A percentile compares a stretch with the other conserved stretches of the same genome.
These are phyloP conservation scores for Blastobotrys illinoisensis DNA, from an alignment of 1,139 yeast genomes.

Conservation along the genomic window DNA sequence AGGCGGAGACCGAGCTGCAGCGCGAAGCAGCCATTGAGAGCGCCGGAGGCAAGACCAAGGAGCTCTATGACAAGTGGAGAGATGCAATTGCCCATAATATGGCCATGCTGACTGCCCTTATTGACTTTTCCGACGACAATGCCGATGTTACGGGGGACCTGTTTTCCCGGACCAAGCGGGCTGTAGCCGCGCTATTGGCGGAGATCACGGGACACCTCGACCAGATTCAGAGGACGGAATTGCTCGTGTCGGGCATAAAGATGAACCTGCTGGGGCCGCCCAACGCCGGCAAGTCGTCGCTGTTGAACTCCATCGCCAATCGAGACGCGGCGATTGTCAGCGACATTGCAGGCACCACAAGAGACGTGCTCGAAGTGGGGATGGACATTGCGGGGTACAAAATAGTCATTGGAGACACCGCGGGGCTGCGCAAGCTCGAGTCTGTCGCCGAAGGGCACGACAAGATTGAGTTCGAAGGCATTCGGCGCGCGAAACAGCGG, in stretches of 20 bases:
- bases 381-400: conserved; percentile 81
- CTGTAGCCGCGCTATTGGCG: conserved; percentile 38
- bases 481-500: conserved; percentile 61
- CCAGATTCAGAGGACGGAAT: conserved; percentile 53
- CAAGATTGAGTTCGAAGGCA: conserved; percentile 75
- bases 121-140: conserved; percentile 90
- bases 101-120: conserved; percentile 77
- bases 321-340: conserved; percentile 91
- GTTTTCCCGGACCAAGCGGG: conserved; percentile 45
- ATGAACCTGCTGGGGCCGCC: conserved; percentile 84
- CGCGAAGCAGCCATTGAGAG: conserved; percentile 68
- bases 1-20: conserved; percentile 92
- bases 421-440: conserved; percentile 65
- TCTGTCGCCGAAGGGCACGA: conserved; percentile 32
- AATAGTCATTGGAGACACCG: conserved; percentile 84
- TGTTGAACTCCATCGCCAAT: conserved; percentile 65
- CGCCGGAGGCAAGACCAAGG: conserved; percentile 61
- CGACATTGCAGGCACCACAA: conserved; percentile 87
- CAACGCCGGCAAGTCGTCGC: conserved; percentile 91
- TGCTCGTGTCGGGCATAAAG: conserved; percentile 68
- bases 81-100: conserved; percentile 54
- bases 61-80: conserved; percentile 62
- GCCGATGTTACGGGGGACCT: conserved; percentile 67
- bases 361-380: conserved; percentile 81
- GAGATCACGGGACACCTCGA: conserved; percentile 42